phyloP scores from a whole-genome alignment of 1,284 basidiomycete species.

The Rhodotorula sp. region DNA sequence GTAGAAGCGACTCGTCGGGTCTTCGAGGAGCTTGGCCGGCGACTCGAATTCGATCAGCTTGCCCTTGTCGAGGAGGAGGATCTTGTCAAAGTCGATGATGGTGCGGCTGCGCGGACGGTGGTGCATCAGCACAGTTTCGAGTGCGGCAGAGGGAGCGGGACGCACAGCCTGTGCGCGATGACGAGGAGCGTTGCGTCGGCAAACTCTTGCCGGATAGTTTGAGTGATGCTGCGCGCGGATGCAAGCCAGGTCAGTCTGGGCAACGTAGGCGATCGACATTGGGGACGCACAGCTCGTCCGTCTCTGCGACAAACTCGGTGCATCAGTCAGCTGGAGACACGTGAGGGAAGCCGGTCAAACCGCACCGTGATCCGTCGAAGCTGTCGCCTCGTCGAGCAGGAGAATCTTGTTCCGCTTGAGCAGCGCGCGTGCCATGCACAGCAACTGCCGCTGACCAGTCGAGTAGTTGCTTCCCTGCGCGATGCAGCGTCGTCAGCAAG shows the following conservation, averaged over 20 bases:
- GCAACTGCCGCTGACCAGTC: constrained; percentile 78
- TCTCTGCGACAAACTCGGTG: constrained; percentile 50
- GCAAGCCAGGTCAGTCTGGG: not conserved
- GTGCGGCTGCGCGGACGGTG: constrained; percentile 41
- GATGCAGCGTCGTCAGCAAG: not conserved
- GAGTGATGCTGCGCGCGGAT: constrained; percentile 54
- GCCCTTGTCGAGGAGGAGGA: constrained; percentile 51
- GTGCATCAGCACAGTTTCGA: fast-evolving
- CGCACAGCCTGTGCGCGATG: constrained; percentile 59
- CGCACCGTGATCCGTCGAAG: constrained; percentile 18
- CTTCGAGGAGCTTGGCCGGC: constrained; percentile 52
- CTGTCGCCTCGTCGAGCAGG: constrained; percentile 67
- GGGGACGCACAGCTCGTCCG: constrained; percentile 62
- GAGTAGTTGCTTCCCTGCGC: constrained; percentile 70
- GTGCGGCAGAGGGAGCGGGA: not conserved
- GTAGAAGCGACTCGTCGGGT: constrained; percentile 39
- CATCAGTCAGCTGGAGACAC: not conserved
- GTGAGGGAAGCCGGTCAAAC: constrained; percentile 13
- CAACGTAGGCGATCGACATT: not conserved
- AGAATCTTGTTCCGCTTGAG: constrained; percentile 53
- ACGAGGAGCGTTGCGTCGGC: constrained; percentile 65
- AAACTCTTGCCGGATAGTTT: constrained; percentile 71
- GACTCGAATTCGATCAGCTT: constrained; percentile 55
- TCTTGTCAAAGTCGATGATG: constrained; percentile 51
- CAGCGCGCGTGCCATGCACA: constrained; percentile 53